Percentiles rank a stretch among this genome's conserved stretches.
phyloP scores from a whole-genome alignment of 768 basidiomycete genomes.

The Termitomyces sp. region DNA sequence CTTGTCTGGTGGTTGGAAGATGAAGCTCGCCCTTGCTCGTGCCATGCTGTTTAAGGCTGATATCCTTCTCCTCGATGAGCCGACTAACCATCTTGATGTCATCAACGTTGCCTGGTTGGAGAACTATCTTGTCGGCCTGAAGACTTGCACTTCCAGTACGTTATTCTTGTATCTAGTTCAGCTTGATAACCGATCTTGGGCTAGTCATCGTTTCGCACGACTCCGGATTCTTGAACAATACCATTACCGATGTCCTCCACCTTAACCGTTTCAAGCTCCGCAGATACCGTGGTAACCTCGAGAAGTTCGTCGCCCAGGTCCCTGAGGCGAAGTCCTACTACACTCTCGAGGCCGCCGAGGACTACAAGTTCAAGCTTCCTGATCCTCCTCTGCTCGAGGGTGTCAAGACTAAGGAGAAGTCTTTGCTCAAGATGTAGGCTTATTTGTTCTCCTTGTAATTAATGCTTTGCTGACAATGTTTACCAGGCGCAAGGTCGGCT shows the following conservation, averaged over 20 bases:
- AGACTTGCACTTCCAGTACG: conserved; percentile 87
- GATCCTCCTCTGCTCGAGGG: conserved; percentile 96
- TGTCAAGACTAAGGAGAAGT: conserved; percentile 99
- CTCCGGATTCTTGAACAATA: conserved; percentile 96
- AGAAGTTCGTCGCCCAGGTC: conserved; percentile 88
- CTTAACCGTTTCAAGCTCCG: conserved; percentile 97
- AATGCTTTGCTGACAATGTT: background rate
- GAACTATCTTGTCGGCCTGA: conserved; percentile 83
- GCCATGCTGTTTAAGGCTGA: conserved; percentile 99
- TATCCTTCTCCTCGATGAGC: conserved; percentile 93
- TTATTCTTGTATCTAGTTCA: conserved; percentile 9
- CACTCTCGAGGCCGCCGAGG: conserved; percentile 90
- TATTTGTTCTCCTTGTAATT: background rate
- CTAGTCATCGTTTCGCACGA: conserved; percentile 97
- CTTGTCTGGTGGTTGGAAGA: conserved; percentile 99
- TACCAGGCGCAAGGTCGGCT: conserved; percentile 77
- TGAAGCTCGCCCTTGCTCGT: conserved; percentile 96
- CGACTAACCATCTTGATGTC: conserved; percentile 95
- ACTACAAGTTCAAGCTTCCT: conserved; percentile 98
- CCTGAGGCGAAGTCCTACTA: conserved; percentile 99
- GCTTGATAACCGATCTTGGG: conserved; percentile 5
- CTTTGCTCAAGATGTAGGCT: conserved; percentile 80
- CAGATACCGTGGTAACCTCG: conserved; percentile 93
- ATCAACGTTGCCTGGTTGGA: conserved; percentile 98
- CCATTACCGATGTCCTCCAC: conserved; percentile 96